phyloP scores from a whole-genome alignment of 1,284 basidiomycete species.

The Paramarasmius palmivorus region DNA sequence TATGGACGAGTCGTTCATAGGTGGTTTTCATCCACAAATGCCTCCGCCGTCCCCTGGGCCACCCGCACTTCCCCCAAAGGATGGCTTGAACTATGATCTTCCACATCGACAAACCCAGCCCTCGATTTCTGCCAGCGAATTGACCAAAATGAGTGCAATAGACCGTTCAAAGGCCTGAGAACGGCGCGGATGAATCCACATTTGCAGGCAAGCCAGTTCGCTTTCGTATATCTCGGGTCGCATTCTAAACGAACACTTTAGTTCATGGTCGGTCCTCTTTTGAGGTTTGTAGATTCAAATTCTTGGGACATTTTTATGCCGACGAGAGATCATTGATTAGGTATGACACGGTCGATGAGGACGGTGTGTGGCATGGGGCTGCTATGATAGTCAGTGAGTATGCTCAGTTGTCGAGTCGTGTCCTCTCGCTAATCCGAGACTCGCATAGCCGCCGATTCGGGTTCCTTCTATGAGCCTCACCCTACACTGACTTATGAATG shows the following conservation, averaged over 20 bases:
- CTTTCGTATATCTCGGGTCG: conserved; percentile 17
- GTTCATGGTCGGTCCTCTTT: conserved; percentile 85
- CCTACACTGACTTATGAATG: conserved; percentile 79
- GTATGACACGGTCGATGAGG: conserved; percentile 85
- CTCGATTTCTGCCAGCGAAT: conserved; percentile 34
- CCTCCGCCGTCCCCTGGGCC: conserved; percentile 21
- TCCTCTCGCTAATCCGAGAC: conserved; percentile 1
- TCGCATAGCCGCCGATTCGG: conserved; percentile 68
- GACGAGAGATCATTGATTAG: conserved; percentile 25
- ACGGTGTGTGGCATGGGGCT: conserved; percentile 83
- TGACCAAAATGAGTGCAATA: conserved; percentile 56
- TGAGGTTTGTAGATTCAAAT: conserved; percentile 45
- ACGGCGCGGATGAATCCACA: conserved; percentile 69
- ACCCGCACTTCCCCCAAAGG: conserved; percentile 32
- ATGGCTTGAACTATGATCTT: conserved; percentile 17
- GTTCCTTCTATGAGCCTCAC: conserved; percentile 77
- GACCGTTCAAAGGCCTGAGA: conserved; percentile 61
- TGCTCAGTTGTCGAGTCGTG: conserved; percentile 7
- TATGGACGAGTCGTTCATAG: conserved; percentile 57
- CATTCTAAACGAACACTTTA: conserved; percentile 30
- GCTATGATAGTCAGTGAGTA: conserved; percentile 82
- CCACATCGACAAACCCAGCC: conserved; percentile 25
- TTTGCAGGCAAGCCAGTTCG: conserved; percentile 43
- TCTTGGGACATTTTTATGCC: conserved; percentile 4
- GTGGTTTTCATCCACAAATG: conserved; percentile 41